Conservation (phyloP, 2,329 filamentous ascomycete species). For the Penicillium sp. region DNA sequence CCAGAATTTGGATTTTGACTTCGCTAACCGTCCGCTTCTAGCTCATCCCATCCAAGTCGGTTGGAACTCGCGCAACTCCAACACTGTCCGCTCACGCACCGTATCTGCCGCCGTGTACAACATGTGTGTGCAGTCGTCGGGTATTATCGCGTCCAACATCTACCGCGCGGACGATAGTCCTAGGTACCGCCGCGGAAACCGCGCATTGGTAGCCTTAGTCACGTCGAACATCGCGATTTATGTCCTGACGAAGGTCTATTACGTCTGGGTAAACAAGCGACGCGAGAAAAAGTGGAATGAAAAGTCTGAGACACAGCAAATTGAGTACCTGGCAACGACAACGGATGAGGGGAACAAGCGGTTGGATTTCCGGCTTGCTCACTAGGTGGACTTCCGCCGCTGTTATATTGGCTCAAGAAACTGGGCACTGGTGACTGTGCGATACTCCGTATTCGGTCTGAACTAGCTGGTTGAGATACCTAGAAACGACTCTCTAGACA, state of each 20-base stretch:
- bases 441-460: not conserved
- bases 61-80: constrained; percentile 46
- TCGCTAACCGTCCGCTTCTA: constrained; percentile 7
- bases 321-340: constrained; percentile 36
- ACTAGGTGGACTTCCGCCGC: constrained; percentile 7
- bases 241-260: constrained; percentile 42
- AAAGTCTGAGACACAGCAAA: constrained; percentile 37
- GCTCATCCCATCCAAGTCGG: constrained; percentile 59
- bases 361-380: constrained; percentile 35
- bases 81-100: constrained; percentile 44
- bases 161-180: constrained; percentile 28
- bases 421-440: not conserved
- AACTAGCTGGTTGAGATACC: not conserved
- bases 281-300: constrained; percentile 36
- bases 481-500: not conserved
- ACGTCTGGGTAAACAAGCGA: constrained; percentile 26
- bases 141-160: constrained; percentile 43
- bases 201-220: constrained; percentile 57
- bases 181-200: constrained; percentile 27
- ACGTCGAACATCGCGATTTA: constrained; percentile 54
- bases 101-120: constrained; percentile 46
- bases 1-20: not conserved
- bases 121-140: constrained; percentile 44
- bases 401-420: not conserved
- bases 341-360: constrained; percentile 45